Conservation (phyloP, 768 basidiomycete species). For the Lyophyllum semitale region DNA sequence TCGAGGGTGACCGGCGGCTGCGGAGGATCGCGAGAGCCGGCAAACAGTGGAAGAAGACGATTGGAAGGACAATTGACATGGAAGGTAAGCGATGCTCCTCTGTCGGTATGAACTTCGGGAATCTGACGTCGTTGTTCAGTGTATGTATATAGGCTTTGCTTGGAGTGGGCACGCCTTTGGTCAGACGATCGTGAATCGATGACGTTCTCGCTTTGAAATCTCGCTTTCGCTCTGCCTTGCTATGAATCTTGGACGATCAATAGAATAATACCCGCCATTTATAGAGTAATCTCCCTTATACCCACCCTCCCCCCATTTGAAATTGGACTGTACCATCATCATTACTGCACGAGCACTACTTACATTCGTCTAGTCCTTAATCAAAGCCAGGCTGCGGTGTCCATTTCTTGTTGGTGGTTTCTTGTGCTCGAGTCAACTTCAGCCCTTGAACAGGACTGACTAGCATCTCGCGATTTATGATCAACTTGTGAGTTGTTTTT, state of each 20-base stretch:
- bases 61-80: conserved; percentile 87
- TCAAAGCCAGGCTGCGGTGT: too few relatives aligned
- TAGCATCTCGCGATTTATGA: background rate
- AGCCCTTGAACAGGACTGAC: background rate
- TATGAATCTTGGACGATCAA: background rate
- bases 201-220: conserved; percentile 33
- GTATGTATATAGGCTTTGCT: conserved; percentile 83
- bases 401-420: too few relatives aligned
- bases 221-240: background rate
- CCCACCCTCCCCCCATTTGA: background rate
- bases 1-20: conserved; percentile 72
- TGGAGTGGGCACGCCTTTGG: conserved; percentile 87
- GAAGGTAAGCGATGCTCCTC: conserved; percentile 61
- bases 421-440: background rate
- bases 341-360: background rate
- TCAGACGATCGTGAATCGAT: conserved; percentile 83
- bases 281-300: background rate
- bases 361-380: background rate
- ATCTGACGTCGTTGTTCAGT: conserved; percentile 40
- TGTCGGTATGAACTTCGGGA: background rate
- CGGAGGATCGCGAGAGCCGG: conserved; percentile 87
- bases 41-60: conserved; percentile 87
- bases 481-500: background rate
- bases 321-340: background rate
- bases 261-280: background rate